A percentile compares a stretch with the other conserved stretches of the same genome.
Conservation (phyloP, 352 stramenopile genomes). For the Pythium coloratum region DNA sequence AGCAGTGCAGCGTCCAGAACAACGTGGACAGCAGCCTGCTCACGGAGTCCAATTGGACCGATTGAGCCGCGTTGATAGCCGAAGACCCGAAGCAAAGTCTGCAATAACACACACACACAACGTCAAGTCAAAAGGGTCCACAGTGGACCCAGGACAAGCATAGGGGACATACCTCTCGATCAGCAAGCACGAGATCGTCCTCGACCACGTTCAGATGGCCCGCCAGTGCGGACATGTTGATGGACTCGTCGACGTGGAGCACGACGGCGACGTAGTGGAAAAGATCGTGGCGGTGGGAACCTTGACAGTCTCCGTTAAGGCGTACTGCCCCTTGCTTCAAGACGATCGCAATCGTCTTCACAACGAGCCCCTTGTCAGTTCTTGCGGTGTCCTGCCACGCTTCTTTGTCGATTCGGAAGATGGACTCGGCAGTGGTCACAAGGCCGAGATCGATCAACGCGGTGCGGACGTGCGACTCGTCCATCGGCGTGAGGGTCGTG, state of each 20-base stretch:
- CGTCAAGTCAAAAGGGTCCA: background rate
- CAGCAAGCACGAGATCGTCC: conserved; percentile 41
- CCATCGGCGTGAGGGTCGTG: conserved; percentile 19
- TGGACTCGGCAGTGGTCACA: conserved; percentile 12
- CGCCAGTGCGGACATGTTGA: conserved; percentile 51
- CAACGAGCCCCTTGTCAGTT: conserved; percentile 34
- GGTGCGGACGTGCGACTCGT: conserved; percentile 35
- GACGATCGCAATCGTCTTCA: conserved; percentile 67
- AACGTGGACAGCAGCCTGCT: conserved; percentile 48
- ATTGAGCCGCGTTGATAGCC: conserved; percentile 62
- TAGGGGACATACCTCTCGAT: conserved; percentile 44
- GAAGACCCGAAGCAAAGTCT: conserved; percentile 67
- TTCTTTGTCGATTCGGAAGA: conserved; percentile 29
- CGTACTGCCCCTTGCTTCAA: conserved; percentile 20
- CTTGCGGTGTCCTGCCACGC: conserved; percentile 22
- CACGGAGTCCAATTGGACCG: conserved; percentile 58
- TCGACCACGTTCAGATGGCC: conserved; percentile 25
- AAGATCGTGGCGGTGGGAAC: background rate
- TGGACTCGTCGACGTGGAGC: conserved; percentile 45
- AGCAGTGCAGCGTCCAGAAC: conserved; percentile 45
- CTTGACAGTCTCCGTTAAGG: background rate
- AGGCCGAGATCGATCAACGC: conserved; percentile 34
- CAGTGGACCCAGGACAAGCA: background rate
- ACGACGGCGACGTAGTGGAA: conserved; percentile 48
- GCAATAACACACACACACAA: conserved; percentile 14